Percentiles rank a stretch among this genome's conserved stretches.
Conservation (phyloP, 2,329 filamentous ascomycete genomes). For the Xylariaceae sp. region DNA sequence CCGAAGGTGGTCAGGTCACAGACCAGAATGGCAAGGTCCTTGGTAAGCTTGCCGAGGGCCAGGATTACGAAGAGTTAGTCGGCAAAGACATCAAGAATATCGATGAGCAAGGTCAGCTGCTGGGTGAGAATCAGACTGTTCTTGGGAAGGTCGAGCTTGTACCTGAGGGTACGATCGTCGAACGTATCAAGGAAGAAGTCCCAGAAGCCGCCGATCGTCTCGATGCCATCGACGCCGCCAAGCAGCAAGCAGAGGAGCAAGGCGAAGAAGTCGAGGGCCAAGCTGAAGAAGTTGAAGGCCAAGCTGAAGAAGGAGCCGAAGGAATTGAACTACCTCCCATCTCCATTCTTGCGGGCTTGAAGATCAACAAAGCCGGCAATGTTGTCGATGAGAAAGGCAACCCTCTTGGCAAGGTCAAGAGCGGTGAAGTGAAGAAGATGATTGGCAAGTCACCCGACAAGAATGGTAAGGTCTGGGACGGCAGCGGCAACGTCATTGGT, state of each 20-base stretch:
- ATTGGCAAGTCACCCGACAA: conserved; percentile 41
- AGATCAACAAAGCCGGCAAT: conserved; percentile 43
- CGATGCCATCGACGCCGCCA: conserved; percentile 34
- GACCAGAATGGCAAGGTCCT: conserved; percentile 42
- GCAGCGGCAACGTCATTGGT: conserved; percentile 31
- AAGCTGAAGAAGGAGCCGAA: conserved; percentile 2
- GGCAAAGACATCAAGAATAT: conserved; percentile 65
- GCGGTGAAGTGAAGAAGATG: conserved; percentile 39
- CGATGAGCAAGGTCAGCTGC: conserved; percentile 62
- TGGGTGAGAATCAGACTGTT: conserved; percentile 61
- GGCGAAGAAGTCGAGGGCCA: not conserved
- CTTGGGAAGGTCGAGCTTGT: conserved; percentile 56
- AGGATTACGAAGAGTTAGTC: conserved; percentile 29
- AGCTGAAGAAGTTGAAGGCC: not conserved
- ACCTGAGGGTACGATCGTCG: conserved; percentile 39
- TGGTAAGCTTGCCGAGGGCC: conserved; percentile 29
- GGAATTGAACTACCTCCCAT: conserved; percentile 21
- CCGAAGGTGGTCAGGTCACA: conserved; percentile 43
- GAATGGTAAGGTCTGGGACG: conserved; percentile 39
- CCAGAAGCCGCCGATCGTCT: conserved; percentile 30
- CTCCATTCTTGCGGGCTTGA: conserved; percentile 36
- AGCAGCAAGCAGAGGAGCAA: conserved; percentile 3
- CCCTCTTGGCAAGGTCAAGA: conserved; percentile 39
- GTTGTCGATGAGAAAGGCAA: conserved; percentile 43
- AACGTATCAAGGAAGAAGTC: conserved; percentile 30